Conservation (phyloP, 441 rosid species). For the Kokia cookei region DNA sequence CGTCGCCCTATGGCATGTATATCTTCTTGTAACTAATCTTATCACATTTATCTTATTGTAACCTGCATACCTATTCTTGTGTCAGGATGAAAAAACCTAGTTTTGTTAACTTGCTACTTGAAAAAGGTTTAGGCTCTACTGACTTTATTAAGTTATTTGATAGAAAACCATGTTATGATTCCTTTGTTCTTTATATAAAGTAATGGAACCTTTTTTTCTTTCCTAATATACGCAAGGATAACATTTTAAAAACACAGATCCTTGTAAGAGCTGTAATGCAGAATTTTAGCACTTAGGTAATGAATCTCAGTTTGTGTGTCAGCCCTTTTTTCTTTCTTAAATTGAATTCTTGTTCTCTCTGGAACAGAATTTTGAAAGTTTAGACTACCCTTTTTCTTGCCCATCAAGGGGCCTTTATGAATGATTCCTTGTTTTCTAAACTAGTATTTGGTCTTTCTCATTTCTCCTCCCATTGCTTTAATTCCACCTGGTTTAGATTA, state of each 20-base stretch:
- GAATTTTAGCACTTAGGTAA: neutral
- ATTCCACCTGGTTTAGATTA: neutral
- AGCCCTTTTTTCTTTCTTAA: neutral
- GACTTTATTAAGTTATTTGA: neutral
- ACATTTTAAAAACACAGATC: neutral
- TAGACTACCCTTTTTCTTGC: neutral
- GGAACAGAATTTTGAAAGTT: neutral
- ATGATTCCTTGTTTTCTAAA: neutral
- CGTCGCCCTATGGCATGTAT: slow-evolving; percentile 96
- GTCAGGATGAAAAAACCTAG: slow-evolving; percentile 5
- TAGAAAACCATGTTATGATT: neutral
- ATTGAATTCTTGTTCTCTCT: neutral
- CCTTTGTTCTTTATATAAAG: neutral
- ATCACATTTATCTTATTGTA: slow-evolving; percentile 68
- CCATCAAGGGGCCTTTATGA: neutral
- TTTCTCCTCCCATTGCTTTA: neutral
- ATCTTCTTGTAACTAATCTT: slow-evolving; percentile 81
- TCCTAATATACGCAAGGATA: neutral
- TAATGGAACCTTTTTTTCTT: neutral
- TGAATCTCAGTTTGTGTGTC: neutral
- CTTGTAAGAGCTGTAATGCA: neutral
- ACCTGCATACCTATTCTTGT: slow-evolving; percentile 65
- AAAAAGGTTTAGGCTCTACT: neutral
- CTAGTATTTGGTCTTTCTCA: neutral
- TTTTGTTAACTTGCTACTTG: neutral